Evolutionary conservation across 2,329 filamentous ascomycete species (phyloP).

Genomic region (Metarhizium humberi): DNA sequence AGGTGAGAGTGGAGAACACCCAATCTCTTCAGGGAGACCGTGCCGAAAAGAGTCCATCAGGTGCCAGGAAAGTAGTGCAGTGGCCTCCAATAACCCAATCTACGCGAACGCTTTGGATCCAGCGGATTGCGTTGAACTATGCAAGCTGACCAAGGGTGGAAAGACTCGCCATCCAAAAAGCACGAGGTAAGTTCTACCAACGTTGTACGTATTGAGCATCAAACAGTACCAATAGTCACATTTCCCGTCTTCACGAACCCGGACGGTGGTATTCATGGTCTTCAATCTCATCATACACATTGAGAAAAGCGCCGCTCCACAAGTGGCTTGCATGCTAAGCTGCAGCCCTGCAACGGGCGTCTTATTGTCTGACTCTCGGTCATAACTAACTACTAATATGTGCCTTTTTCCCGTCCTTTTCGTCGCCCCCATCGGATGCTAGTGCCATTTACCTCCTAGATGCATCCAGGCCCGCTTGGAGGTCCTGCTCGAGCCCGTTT

Average conservation of each 20-base stretch:
- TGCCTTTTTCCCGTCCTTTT: neutral
- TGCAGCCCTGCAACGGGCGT: neutral
- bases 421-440: neutral
- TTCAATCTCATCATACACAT: neutral
- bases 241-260: neutral
- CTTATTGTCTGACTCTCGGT: neutral
- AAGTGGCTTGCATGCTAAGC: neutral
- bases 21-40: too few relatives aligned
- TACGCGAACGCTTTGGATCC: too few relatives aligned
- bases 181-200: too few relatives aligned
- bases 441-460: constrained; percentile 13
- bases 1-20: too few relatives aligned
- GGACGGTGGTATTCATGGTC: neutral
- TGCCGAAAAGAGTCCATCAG: too few relatives aligned
- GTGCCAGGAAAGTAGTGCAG: too few relatives aligned
- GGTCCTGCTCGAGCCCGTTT: constrained; percentile 47
- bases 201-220: neutral
- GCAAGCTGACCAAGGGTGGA: too few relatives aligned
- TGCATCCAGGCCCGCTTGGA: constrained; percentile 37
- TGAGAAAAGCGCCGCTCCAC: neutral
- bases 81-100: too few relatives aligned
- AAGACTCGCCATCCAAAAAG: too few relatives aligned
- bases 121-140: too few relatives aligned
- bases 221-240: neutral
- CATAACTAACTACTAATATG: neutral